Base-by-base conservation (phyloP, 2,329 filamentous ascomycete species). In the Penicillium polonicum region DNA sequence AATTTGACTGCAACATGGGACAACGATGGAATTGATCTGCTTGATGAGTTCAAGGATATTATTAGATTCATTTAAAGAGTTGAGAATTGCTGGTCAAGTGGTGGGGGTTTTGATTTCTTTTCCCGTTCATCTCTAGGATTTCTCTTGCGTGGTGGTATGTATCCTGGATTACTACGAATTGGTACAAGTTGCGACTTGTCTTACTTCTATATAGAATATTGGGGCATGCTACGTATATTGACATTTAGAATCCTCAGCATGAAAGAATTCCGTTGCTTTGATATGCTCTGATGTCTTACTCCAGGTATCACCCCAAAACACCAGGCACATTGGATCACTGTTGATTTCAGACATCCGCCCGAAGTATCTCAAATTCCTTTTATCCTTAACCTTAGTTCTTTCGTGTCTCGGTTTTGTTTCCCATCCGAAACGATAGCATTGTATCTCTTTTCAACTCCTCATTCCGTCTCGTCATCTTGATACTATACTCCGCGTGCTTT, bases 1-100 rank as follows among this genome's bases (percentile, higher is more conserved):
- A 23, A 42, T 12, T 29, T 52, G 4, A 43, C 21, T 27, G 25
- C 23, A 17, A 60, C 60, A 43, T 77, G 74, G 74, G 70, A 74
- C 25, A 74, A 71, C 29, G 69, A 78, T 25, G 75, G 75, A 46
- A 69, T 69, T 42, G 64, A 65, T 44, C 48, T 79, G 35, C 61
- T 77, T 52, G 69, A 76, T 52, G 73, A 78, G 59, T 78, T 76
- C 57, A 72, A 72, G 41, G 71, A 76, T 49, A 66, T 75, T 58
- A 72, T 77, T 52, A 72, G 76, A 49, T 73, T 78, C 54, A 44
- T 56, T 13, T 55, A 44, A 19, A 6, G 2, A 5, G 15, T 3
- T 0, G 13, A 17, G 4, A 7, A 29, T 17, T 44, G 21, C 13
- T 23, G n/a, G 25, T 10, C 21, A 21, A 15, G 13, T 46, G 25